Conservation (phyloP, 192 early-diverging fungal species). For the Dispira simplex region DNA sequence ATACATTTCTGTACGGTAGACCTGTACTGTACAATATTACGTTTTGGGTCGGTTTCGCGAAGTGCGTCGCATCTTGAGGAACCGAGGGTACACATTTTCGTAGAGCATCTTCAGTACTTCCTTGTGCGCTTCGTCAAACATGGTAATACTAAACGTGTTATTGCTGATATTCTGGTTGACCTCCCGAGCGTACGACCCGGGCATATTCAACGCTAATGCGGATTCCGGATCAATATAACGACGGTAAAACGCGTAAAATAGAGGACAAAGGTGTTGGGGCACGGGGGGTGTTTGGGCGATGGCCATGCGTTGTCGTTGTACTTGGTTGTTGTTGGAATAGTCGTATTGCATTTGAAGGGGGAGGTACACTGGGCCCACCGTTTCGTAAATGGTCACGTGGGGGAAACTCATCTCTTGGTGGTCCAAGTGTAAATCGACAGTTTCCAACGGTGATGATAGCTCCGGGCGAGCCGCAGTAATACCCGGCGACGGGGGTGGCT, state of each 20-base stretch:
- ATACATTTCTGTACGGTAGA: too few species aligned
- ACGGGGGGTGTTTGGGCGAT: conserved; percentile 1
- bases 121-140: conserved; percentile 31
- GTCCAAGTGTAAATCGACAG: too few species aligned
- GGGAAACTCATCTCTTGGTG: background rate
- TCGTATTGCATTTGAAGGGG: conserved; percentile 2
- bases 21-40: background rate
- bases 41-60: background rate
- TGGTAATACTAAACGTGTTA: conserved; percentile 3
- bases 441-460: too few species aligned
- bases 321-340: background rate
- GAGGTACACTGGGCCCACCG: conserved; percentile 7
- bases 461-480: background rate
- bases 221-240: conserved; percentile 10
- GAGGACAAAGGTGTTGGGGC: background rate
- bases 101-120: conserved; percentile 35
- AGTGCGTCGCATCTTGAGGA: conserved; percentile 20
- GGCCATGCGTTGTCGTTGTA: background rate
- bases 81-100: conserved; percentile 35
- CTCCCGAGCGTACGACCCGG: background rate
- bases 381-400: conserved; percentile 9
- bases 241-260: background rate
- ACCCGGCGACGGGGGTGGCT: too few species aligned
- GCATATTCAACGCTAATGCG: conserved; percentile 2
- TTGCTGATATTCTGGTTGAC: background rate